Evolutionary conservation across 23 red algal genomes (phyloP).

Genomic region (Gracilaria vermiculophylla): DNA sequence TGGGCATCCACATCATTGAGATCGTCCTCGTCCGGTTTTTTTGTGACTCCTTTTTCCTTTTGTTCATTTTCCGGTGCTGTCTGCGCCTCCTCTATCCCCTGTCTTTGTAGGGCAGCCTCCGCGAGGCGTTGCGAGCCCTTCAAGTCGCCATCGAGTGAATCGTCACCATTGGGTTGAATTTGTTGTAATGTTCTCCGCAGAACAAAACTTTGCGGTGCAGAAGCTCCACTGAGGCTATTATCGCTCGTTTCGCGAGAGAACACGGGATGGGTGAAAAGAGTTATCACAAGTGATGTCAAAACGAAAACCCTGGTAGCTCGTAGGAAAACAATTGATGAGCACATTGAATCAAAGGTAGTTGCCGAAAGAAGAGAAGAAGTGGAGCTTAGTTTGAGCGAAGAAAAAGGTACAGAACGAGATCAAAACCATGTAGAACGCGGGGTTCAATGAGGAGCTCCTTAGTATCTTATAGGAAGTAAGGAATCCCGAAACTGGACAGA

Average conservation of each 20-base stretch:
- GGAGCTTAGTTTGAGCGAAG: neutral
- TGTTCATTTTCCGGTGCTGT: neutral
- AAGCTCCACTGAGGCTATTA: neutral
- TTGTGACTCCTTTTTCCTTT: neutral
- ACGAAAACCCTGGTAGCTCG: neutral
- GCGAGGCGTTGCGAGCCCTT: neutral
- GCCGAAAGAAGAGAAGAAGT: neutral
- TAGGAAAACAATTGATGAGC: neutral
- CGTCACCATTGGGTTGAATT: neutral
- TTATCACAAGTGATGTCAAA: neutral
- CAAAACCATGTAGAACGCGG: neutral
- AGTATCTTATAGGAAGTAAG: too few relatives aligned
- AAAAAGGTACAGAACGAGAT: neutral
- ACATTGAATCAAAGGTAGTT: neutral
- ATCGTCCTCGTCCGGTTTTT: neutral
- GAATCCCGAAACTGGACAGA: too few relatives aligned
- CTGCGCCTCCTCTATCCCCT: neutral
- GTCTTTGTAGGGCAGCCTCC: neutral
- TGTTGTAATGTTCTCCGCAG: neutral
- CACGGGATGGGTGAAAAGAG: neutral
- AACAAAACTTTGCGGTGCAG: neutral
- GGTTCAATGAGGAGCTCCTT: neutral
- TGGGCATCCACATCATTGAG: slow-evolving; percentile 2
- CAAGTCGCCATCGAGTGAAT: neutral
- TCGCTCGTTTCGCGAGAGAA: neutral